Evolutionary conservation across 2,329 filamentous ascomycete genomes (phyloP), one percentile per base, ranked within the genome.

Genomic region (Xylogone sp.): DNA sequence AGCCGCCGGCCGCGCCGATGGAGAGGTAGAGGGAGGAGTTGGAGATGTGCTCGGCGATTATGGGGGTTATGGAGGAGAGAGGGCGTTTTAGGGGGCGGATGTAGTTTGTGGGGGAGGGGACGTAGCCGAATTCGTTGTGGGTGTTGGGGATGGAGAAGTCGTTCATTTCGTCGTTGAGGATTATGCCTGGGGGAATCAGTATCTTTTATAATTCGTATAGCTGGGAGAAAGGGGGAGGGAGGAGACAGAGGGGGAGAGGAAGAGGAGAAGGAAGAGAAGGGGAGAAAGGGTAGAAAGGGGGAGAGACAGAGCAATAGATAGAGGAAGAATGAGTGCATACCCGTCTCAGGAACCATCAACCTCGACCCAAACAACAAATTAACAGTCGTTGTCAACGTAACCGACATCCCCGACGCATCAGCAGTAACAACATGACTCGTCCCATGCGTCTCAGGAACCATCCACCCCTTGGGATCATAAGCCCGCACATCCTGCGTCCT

Each of bases 61-160:
- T 75, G 3, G 92, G 90, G 0, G 87, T 84, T 59, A 94, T 91
- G 56, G 87, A 92, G 1, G 87, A 92, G 3, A 97, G 74, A 0
- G 92, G 90, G 0, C 93, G 82, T 69, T 97, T 97, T 45, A 82
- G 78, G 0, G 90, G 83, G 4, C 83, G 79, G 66, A 97, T 84
- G 66, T 84, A 97, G 75, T 97, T 97, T 43, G 85, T 79, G 3
- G 83, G 81, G 1, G 83, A 86, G 1, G 93, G 91, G 43, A 86
- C 80, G 71, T 90, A 96, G 48, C 90, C 91, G 66, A 97, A 97
- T 21, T 85, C 83, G 66, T 96, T 96, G 52, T 76, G 78, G 1
- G 78, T 73, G 49, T 82, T 82, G 0, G 93, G 92, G 61, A 96
- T 91, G 46, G 86, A 90, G 73, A 97, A 97, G 72, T 96, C 90